Conservation (phyloP, 441 rosid genomes). For the Hura crepitans region DNA sequence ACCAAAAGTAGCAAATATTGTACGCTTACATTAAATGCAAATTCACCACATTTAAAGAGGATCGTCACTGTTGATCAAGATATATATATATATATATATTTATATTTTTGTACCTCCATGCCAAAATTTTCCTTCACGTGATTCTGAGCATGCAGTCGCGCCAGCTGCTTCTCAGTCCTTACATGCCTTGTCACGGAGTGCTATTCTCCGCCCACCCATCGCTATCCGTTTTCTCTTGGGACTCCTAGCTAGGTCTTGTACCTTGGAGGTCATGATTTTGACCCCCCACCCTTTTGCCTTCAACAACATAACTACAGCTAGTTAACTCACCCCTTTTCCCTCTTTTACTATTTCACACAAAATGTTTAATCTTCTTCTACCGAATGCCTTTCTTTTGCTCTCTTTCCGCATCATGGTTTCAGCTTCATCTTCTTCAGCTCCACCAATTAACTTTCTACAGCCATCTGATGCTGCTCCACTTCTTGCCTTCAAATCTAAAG, state of each 20-base stretch:
- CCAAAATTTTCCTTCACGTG: constrained; percentile 46
- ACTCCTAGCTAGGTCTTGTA: too few species aligned
- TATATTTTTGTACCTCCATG: background rate
- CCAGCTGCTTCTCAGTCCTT: constrained; percentile 39
- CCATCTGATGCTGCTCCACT: constrained; percentile 55
- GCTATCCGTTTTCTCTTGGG: constrained; percentile 20
- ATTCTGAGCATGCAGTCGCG: constrained; percentile 44
- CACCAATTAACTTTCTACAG: constrained; percentile 24
- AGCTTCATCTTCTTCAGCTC: background rate
- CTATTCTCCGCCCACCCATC: constrained; percentile 20
- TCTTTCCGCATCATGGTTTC: constrained; percentile 2
- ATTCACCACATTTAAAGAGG: too few species aligned
- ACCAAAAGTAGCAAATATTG: too few species aligned
- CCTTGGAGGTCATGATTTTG: constrained; percentile 15
- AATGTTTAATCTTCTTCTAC: constrained; percentile 22
- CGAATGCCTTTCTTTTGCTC: constrained; percentile 25
- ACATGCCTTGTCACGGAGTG: constrained; percentile 48
- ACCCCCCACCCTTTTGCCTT: background rate
- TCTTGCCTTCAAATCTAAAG: constrained; percentile 65
- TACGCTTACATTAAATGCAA: too few species aligned
- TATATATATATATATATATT: too few species aligned
- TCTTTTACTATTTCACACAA: constrained; percentile 9
- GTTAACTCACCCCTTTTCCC: background rate
- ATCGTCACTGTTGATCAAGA: too few species aligned
- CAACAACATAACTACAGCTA: too few species aligned